Percentiles rank a stretch among this genome's conserved stretches.
Conservation (phyloP, 331 rosid species). For the Saraca asoca region DNA sequence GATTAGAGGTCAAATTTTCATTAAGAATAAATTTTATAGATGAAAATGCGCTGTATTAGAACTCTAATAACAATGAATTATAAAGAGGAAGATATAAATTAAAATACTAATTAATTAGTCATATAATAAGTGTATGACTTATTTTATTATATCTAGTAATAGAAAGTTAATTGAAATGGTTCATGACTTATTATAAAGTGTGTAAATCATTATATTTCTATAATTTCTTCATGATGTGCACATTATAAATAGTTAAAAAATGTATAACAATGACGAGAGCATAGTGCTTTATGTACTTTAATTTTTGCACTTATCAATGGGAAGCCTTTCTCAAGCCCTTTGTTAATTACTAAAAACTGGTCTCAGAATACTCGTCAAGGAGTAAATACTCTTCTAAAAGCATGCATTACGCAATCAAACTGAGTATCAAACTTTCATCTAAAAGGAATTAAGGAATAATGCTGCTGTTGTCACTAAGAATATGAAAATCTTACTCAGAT, state of each 20-base stretch:
- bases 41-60: too few relatives aligned
- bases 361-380: conserved; percentile 40
- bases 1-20: too few relatives aligned
- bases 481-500: conserved; percentile 39
- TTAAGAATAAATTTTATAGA: too few relatives aligned
- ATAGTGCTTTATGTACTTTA: conserved; percentile 10
- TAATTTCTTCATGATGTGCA: too few relatives aligned
- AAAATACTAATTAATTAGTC: too few relatives aligned
- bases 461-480: conserved; percentile 41
- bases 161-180: too few relatives aligned
- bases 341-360: conserved; percentile 33
- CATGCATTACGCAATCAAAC: conserved; percentile 45
- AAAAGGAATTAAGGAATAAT: conserved; percentile 26
- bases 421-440: conserved; percentile 7
- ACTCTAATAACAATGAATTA: too few relatives aligned
- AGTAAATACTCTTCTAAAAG: conserved; percentile 37
- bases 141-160: too few relatives aligned
- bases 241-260: background rate
- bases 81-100: too few relatives aligned
- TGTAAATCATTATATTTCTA: too few relatives aligned
- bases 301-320: conserved; percentile 19
- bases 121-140: too few relatives aligned
- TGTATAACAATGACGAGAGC: background rate
- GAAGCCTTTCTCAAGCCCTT: conserved; percentile 11
- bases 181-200: too few relatives aligned